Conservation (phyloP, 495 filamentous ascomycete genomes). For the Neurospora tetrasperma region DNA sequence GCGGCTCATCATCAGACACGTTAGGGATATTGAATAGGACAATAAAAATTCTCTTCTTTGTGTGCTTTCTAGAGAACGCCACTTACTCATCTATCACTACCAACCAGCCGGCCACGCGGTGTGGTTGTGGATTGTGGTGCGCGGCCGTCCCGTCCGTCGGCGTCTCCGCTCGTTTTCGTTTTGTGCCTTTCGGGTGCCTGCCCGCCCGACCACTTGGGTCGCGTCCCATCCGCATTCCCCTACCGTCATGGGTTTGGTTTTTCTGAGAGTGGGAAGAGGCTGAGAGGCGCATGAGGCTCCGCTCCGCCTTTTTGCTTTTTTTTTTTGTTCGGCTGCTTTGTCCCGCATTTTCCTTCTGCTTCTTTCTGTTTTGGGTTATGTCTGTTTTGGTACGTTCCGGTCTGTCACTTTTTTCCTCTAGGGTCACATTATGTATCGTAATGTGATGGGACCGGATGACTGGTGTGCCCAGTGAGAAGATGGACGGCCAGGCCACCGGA, state of each 20-base stretch:
- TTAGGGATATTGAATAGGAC: neutral
- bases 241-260: neutral
- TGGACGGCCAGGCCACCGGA: neutral
- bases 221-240: neutral
- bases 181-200: neutral
- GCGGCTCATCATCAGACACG: neutral
- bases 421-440: neutral
- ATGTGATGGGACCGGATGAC: neutral
- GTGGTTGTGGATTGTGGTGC: neutral
- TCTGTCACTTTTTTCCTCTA: neutral
- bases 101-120: neutral
- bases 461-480: neutral
- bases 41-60: neutral
- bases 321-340: neutral
- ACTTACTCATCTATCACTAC: neutral
- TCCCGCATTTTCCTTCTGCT: neutral
- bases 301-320: neutral
- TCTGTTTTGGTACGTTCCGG: neutral
- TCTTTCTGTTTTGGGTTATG: neutral
- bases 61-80: neutral
- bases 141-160: neutral
- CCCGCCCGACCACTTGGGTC: neutral
- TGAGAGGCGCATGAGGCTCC: neutral
- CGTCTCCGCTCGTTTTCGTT: no score
- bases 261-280: neutral